Evolutionary conservation across 2,329 filamentous ascomycete genomes (phyloP), one percentile per base, ranked within the genome.

Genomic region (Dothideomycetes sp.): DNA sequence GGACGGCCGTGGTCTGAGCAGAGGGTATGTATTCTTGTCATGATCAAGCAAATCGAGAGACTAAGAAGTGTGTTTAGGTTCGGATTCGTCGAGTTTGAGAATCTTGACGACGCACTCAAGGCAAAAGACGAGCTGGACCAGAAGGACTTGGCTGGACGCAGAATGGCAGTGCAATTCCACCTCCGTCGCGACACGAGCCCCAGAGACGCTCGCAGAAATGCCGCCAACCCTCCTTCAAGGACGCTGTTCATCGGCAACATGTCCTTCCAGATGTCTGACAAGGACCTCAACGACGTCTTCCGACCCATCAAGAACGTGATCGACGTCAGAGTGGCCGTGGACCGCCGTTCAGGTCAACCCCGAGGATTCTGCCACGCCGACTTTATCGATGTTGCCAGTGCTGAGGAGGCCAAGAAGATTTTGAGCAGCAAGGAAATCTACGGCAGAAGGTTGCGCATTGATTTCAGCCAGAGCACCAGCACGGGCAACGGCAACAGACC

Each of bases 161-260:
- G 74, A 42, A 60, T 82, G 36, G 64, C 73, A 18, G 74, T 82
- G 36, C 75, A 82, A 53, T 82, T 69, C 56, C 72, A 78, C 47
- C 50, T 55, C 28, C 55, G 53, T 34, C 55, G 47, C 37, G 47
- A 47, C 39, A 39, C 47, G 32, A 32, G 24, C 33, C 22, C 24
- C 44, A 46, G 29, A 27, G 33, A 13, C 5, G 8, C 10, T n/a
- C 25, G 7, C 6, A 8, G 4, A 4, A 28, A 16, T 10, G 9
- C 16, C 18, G 36, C 10, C 30, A 36, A 31, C 27, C 37, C 36
- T 4, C 78, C 79, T 3, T 73, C 73, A 37, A 76, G 71, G 55
- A 84, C 80, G 1, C 65, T 94, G 23, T 94, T 82, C 67, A 75
- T 94, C 51, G 85, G 86, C 50, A 91, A 91, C 67, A 77, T 94